These are phyloP conservation scores for Silene uniflora DNA, from an alignment of 148 eudicot species.

Conservation along the genomic window DNA sequence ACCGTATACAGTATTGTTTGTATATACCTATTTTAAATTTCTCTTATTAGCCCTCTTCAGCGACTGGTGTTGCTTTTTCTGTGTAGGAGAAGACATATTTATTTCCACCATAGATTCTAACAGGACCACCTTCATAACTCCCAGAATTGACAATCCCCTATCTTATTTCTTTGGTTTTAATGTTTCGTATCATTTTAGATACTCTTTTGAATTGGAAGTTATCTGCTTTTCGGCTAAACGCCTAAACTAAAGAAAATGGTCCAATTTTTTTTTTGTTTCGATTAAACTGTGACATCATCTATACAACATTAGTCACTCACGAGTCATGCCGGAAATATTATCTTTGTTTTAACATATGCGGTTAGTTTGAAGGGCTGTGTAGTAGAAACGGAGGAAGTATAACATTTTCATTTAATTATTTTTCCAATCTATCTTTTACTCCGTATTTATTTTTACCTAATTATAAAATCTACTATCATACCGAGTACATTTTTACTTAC, in stretches of 20 bases:
- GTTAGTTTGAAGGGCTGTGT: not conserved
- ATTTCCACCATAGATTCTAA: constrained; percentile 25
- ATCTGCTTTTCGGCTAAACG: constrained; percentile 6
- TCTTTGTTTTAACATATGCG: not conserved
- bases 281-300: constrained; percentile 1
- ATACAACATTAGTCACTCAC: not conserved
- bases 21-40: not conserved
- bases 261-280: not conserved
- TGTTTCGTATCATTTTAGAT: constrained; percentile 12
- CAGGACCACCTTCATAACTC: constrained; percentile 27
- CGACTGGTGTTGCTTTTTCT: not conserved
- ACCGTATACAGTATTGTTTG: not conserved
- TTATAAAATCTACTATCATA: too few species aligned
- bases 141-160: constrained; percentile 22
- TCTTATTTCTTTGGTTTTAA: constrained; percentile 2
- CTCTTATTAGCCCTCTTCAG: not conserved
- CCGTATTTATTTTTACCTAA: not conserved
- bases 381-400: not conserved
- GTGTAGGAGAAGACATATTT: constrained; percentile 16
- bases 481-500: too few species aligned
- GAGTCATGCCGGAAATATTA: not conserved
- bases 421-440: not conserved
- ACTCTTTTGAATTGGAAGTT: constrained; percentile 6
- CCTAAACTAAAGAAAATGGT: not conserved
- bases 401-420: not conserved